Evolutionary conservation across 2,329 filamentous ascomycete genomes (phyloP), one percentile per base, ranked within the genome.

Genomic region (Fusarium oligoseptatum): DNA sequence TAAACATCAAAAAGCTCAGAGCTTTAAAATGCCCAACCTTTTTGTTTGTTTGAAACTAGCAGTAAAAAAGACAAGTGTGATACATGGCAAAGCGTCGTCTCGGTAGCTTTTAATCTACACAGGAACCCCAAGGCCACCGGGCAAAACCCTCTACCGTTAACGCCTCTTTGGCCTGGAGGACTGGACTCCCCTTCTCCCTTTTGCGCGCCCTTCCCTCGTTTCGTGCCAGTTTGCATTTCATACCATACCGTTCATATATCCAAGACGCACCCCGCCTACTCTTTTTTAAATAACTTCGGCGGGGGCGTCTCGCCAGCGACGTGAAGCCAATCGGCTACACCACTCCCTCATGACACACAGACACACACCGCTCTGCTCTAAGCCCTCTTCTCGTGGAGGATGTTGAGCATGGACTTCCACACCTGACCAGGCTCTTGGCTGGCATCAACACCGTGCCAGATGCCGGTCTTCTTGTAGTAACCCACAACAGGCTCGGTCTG

Each of bases 401-500:
- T 92, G 80, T 92, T 91, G 73, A 98, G 88, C 83, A 99, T 87
- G 83, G 92, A 94, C 89, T 95, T 95, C 97, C 97, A 99, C 72
- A 99, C 97, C 84, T 95, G 92, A 57, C 94, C 94, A 22, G 97
- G 97, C 86, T 98, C 93, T 88, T 99, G 95, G 88, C 94, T 97
- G 75, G 97, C 97, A 83, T 99, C 97, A 80, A 99, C 91, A 73
- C 93, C 93, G 85, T 93, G 93, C 97, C 97, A 99, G 88, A 99
- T 98, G 78, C 95, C 95, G 60, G 94, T 97, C 86, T 95, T 95
- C 87, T 97, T 94, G 91, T 99, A 99, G 89, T 99, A 99, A 68
- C 92, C 89, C 73, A 98, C 95, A 60, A 99, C 97, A 22, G 97
- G 97, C 52, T 91, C 86, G 37, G 97, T 99, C 91, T 99, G 97